Conservation (phyloP, 1,284 basidiomycete species). For the Cutaneotrichosporon curvatum region DNA sequence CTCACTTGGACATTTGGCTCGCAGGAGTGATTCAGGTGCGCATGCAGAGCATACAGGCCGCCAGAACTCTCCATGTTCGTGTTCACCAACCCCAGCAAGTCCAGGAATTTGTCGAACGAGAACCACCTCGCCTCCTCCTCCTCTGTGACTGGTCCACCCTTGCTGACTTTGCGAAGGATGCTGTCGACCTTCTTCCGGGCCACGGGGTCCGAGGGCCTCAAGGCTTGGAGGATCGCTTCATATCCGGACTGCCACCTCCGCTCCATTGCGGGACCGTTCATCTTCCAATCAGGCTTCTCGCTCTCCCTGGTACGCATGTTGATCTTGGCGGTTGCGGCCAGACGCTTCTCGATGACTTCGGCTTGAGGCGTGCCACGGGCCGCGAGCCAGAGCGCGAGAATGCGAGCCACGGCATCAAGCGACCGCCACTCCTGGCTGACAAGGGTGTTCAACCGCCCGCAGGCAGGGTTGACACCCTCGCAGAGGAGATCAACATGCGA, state of each 20-base stretch:
- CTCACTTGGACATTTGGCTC: slow-evolving; percentile 63
- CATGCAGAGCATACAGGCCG: slow-evolving; percentile 76
- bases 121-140: slow-evolving; percentile 59
- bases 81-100: slow-evolving; percentile 70
- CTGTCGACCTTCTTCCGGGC: background rate
- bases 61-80: slow-evolving; percentile 82
- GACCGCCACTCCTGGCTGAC: slow-evolving; percentile 64
- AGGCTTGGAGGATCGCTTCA: slow-evolving; percentile 49
- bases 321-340: slow-evolving; percentile 37
- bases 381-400: slow-evolving; percentile 59
- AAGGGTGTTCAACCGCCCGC: slow-evolving; percentile 56
- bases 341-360: slow-evolving; percentile 25
- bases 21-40: slow-evolving; percentile 80
- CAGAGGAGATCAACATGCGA: slow-evolving; percentile 68
- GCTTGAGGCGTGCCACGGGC: slow-evolving; percentile 49
- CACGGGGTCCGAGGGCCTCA: slow-evolving; percentile 22
- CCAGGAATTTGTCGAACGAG: slow-evolving; percentile 64
- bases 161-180: slow-evolving; percentile 50
- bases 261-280: slow-evolving; percentile 23
- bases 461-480: slow-evolving; percentile 62
- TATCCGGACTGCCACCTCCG: slow-evolving; percentile 62
- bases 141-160: slow-evolving; percentile 49
- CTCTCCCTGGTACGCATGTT: slow-evolving; percentile 32
- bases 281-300: slow-evolving; percentile 39
- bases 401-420: slow-evolving; percentile 62